phyloP scores from a whole-genome alignment of 352 stramenopile species.

The Phytophthora vignae region DNA sequence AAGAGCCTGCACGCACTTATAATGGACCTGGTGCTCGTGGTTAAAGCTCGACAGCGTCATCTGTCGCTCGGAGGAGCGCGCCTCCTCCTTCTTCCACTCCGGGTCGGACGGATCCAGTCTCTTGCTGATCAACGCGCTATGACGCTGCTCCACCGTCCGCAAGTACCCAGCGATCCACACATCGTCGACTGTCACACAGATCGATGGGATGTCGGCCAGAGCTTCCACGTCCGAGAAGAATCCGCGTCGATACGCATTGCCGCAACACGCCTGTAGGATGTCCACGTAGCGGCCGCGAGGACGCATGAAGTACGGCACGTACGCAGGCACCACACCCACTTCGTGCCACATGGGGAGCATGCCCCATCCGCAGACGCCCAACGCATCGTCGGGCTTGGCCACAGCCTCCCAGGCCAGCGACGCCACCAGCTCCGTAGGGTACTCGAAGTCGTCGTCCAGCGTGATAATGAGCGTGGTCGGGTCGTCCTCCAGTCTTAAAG shows the following conservation, averaged over 20 bases:
- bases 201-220: slow-evolving; percentile 65
- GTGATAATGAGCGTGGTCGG: slow-evolving; percentile 78
- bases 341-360: slow-evolving; percentile 79
- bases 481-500: slow-evolving; percentile 69
- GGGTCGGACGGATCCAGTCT: slow-evolving; percentile 74
- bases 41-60: slow-evolving; percentile 87
- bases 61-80: slow-evolving; percentile 43
- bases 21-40: slow-evolving; percentile 82
- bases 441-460: slow-evolving; percentile 87
- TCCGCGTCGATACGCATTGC: slow-evolving; percentile 75
- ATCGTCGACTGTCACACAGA: slow-evolving; percentile 85
- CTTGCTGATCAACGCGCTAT: slow-evolving; percentile 81
- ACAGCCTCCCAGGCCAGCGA: slow-evolving; percentile 76
- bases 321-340: slow-evolving; percentile 80
- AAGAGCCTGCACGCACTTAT: slow-evolving; percentile 84
- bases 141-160: slow-evolving; percentile 63
- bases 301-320: slow-evolving; percentile 87
- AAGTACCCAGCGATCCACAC: slow-evolving; percentile 87
- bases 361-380: slow-evolving; percentile 84
- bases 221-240: slow-evolving; percentile 81
- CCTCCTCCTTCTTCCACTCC: slow-evolving; percentile 72
- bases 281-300: slow-evolving; percentile 76
- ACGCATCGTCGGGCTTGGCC: slow-evolving; percentile 58
- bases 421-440: slow-evolving; percentile 67
- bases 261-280: slow-evolving; percentile 76